Evolutionary conservation across 148 eudicot species (phyloP).

Genomic region (Cornus controversa): DNA sequence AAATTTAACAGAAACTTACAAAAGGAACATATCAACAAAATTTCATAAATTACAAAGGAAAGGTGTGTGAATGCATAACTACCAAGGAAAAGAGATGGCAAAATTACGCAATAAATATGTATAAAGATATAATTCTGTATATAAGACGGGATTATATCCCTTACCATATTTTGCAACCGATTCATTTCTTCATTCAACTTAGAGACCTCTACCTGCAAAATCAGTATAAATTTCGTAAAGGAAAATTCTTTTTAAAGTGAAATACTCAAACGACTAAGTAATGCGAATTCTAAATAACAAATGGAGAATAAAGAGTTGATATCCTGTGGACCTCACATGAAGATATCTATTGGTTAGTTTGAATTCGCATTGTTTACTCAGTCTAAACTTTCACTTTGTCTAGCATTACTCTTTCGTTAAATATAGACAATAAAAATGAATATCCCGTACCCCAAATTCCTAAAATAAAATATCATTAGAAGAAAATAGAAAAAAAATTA

Average conservation of each 20-base stretch:
- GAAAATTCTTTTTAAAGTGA: too few relatives aligned
- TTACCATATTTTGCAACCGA: constrained; percentile 62
- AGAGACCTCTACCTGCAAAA: constrained; percentile 69
- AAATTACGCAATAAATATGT: background rate
- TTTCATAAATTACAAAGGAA: background rate
- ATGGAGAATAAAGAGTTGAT: too few relatives aligned
- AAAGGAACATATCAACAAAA: background rate
- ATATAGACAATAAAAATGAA: constrained; percentile 1
- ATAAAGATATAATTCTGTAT: background rate
- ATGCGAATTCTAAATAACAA: too few relatives aligned
- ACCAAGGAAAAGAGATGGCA: constrained; percentile 9
- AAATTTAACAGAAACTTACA: too few relatives aligned
- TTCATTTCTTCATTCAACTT: constrained; percentile 54
- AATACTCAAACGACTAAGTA: too few relatives aligned
- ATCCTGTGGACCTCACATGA: too few relatives aligned
- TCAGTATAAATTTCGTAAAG: constrained; percentile 1
- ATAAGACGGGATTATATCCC: background rate
- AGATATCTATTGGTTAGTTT: too few relatives aligned
- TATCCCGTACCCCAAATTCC: background rate
- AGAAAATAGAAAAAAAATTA: background rate
- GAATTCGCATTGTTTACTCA: too few relatives aligned
- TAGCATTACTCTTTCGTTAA: too few relatives aligned
- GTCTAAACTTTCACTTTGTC: too few relatives aligned
- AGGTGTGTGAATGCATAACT: background rate
- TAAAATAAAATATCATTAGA: background rate